A percentile compares a stretch with the other conserved stretches of the same genome.
These are phyloP conservation scores for Cicer judaicum DNA, from an alignment of 306 rosid species.

Conservation along the genomic window DNA sequence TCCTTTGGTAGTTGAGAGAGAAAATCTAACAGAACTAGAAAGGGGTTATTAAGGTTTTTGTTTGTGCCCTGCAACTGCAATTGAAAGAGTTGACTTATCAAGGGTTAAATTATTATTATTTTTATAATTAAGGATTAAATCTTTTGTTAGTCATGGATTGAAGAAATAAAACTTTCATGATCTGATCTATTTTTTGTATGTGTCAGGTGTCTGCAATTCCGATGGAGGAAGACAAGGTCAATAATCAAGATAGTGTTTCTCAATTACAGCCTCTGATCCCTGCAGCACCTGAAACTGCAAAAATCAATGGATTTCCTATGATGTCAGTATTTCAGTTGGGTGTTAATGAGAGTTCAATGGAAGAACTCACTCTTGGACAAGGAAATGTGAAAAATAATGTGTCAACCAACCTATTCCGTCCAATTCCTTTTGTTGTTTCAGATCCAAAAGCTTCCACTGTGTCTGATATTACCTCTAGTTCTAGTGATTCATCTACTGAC, in stretches of 20 bases:
- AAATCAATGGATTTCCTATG: conserved; percentile 57
- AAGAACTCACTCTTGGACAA: conserved; percentile 60
- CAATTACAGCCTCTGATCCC: conserved; percentile 56
- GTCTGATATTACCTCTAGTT: conserved; percentile 51
- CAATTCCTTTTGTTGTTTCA: conserved; percentile 45
- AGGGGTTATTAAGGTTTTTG: conserved; percentile 28
- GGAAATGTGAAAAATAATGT: conserved; percentile 50
- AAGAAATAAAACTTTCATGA: conserved; percentile 32
- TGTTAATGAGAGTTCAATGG: conserved; percentile 55
- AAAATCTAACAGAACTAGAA: conserved; percentile 11
- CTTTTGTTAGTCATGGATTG: not conserved
- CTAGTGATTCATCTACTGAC: conserved; percentile 51
- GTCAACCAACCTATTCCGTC: conserved; percentile 48
- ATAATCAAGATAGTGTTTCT: conserved; percentile 58
- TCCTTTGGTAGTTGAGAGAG: conserved; percentile 24
- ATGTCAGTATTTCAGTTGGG: conserved; percentile 55
- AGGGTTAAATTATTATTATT: not conserved
- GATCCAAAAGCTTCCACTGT: conserved; percentile 46
- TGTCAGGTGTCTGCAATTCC: conserved; percentile 71
- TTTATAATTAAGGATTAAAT: not conserved
- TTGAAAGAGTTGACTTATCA: conserved; percentile 35
- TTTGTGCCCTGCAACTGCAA: conserved; percentile 1
- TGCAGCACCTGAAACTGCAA: conserved; percentile 55
- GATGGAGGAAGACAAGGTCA: conserved; percentile 75
- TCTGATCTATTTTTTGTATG: conserved; percentile 17